A percentile compares a stretch with the other conserved stretches of the same genome.
These are phyloP conservation scores for Metschnikowia arizonensis DNA, from an alignment of 805 yeast genomes.

Conservation along the genomic window DNA sequence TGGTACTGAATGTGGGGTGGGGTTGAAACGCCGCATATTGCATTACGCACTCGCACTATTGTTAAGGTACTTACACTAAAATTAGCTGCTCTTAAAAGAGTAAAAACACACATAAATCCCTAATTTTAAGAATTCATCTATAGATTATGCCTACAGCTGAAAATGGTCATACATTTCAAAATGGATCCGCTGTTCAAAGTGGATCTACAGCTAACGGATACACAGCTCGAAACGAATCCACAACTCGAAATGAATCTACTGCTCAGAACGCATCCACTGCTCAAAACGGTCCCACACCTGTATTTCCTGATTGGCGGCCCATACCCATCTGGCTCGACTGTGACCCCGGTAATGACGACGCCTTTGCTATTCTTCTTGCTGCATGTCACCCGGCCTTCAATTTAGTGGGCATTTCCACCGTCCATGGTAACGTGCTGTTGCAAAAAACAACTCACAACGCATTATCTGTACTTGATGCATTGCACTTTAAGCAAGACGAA, in stretches of 20 bases:
- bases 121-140: no score
- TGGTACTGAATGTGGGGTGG: neutral
- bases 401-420: conserved; percentile 68
- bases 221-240: conserved; percentile 4
- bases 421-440: conserved; percentile 67
- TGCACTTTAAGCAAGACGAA: conserved; percentile 36
- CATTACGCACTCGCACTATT: neutral
- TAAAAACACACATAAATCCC: neutral
- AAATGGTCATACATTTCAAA: no score
- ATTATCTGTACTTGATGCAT: conserved; percentile 58
- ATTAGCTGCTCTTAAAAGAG: neutral
- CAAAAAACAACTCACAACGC: conserved; percentile 67
- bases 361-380: conserved; percentile 66
- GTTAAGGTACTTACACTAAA: neutral
- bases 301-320: neutral
- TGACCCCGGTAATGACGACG: conserved; percentile 91
- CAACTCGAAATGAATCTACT: neutral
- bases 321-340: conserved; percentile 84
- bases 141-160: no score
- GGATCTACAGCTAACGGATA: no score
- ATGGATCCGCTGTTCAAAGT: no score
- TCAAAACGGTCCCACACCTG: neutral
- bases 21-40: conserved; percentile 1
- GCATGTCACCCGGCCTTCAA: conserved; percentile 55
- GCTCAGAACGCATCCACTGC: neutral